These are phyloP conservation scores for Picea sitchensis DNA, from an alignment of 75 land plant species.

Conservation along the genomic window DNA sequence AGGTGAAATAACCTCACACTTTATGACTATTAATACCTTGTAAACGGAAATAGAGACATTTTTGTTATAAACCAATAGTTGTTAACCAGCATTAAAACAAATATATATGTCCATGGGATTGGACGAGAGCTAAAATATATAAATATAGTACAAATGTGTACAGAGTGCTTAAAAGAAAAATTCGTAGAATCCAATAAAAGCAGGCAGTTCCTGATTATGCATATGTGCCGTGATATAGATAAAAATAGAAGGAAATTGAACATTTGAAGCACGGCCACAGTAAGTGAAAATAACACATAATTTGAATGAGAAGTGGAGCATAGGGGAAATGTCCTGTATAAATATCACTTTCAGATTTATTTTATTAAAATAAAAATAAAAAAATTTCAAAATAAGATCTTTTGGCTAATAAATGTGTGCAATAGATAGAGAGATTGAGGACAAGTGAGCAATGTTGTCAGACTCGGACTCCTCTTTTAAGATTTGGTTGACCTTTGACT, in stretches of 20 bases:
- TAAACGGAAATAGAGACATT: not conserved
- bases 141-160: too few species aligned
- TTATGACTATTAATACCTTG: slow-evolving; percentile 58
- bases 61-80: not conserved
- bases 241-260: too few species aligned
- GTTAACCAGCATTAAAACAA: not conserved
- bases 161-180: too few species aligned
- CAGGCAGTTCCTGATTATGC: not conserved
- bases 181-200: not conserved
- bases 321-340: too few species aligned
- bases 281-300: not conserved
- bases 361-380: not conserved
- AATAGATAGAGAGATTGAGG: too few species aligned
- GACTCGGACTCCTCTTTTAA: too few species aligned
- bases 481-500: too few species aligned
- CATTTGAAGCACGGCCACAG: too few species aligned
- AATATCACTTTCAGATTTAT: not conserved
- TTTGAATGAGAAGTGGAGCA: not conserved
- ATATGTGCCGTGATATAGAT: not conserved
- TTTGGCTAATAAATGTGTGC: not conserved
- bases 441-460: too few species aligned
- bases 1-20: slow-evolving; percentile 62
- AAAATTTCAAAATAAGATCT: not conserved
- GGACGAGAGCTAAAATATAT: too few species aligned
- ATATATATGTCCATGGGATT: too few species aligned